Percentiles rank a stretch among this genome's conserved stretches.
Conservation (phyloP, 2,329 filamentous ascomycete genomes). For the Calycina marina region DNA sequence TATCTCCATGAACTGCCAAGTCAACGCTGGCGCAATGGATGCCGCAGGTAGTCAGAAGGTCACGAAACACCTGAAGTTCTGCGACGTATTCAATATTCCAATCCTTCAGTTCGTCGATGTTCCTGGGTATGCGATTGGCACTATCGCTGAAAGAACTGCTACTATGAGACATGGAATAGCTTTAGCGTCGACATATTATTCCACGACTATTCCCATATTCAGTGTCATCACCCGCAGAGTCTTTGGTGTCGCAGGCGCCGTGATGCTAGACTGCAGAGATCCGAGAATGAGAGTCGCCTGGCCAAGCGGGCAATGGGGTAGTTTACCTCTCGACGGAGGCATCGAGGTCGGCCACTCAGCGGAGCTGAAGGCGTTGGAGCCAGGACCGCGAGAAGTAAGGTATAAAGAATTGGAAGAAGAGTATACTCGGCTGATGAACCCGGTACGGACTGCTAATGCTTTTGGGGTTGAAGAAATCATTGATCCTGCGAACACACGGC, state of each 20-base stretch:
- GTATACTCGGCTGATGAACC: slow-evolving; percentile 48
- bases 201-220: slow-evolving; percentile 47
- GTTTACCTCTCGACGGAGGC: slow-evolving; percentile 45
- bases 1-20: slow-evolving; percentile 44
- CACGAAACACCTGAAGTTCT: slow-evolving; percentile 43
- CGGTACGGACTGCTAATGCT: slow-evolving; percentile 45
- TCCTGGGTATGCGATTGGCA: slow-evolving; percentile 49
- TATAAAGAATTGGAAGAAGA: slow-evolving; percentile 44
- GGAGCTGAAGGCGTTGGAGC: slow-evolving; percentile 40
- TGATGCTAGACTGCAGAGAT: slow-evolving; percentile 49
- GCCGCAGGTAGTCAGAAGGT: slow-evolving; percentile 46
- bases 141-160: slow-evolving; percentile 43
- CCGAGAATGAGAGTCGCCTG: slow-evolving; percentile 46
- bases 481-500: slow-evolving; percentile 43
- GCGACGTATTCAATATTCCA: slow-evolving; percentile 51
- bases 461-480: slow-evolving; percentile 53
- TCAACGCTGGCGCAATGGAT: slow-evolving; percentile 46
- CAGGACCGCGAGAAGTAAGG: slow-evolving; percentile 32
- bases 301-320: slow-evolving; percentile 49
- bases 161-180: slow-evolving; percentile 52
- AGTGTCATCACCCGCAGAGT: slow-evolving; percentile 44
- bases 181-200: slow-evolving; percentile 45
- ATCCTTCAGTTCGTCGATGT: slow-evolving; percentile 49
- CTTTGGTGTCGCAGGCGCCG: slow-evolving; percentile 48
- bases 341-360: slow-evolving; percentile 49